These are phyloP conservation scores for Monosporozyma aquatica DNA, from an alignment of 805 yeast genomes.

Conservation along the genomic window DNA sequence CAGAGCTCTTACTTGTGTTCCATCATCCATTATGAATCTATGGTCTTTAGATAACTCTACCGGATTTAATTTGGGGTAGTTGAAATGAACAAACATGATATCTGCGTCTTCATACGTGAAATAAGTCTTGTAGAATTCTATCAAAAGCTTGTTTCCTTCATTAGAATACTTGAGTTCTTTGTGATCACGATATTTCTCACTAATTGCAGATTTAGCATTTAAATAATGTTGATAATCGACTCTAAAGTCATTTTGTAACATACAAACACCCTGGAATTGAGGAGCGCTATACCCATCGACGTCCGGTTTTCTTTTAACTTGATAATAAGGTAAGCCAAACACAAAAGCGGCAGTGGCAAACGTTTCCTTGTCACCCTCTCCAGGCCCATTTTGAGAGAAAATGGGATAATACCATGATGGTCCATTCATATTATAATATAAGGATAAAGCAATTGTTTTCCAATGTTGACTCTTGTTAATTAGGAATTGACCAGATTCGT, in stretches of 20 bases:
- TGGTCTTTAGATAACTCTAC: conserved; percentile 14
- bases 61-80: conserved; percentile 35
- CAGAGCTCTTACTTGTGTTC: conserved; percentile 12
- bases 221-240: conserved; percentile 38
- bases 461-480: conserved; percentile 53
- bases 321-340: conserved; percentile 39
- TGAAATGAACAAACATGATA: conserved; percentile 34
- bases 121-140: background rate
- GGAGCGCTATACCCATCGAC: conserved; percentile 37
- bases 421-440: conserved; percentile 61
- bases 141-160: conserved; percentile 2
- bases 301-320: conserved; percentile 33
- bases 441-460: conserved; percentile 47
- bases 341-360: conserved; percentile 57
- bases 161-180: background rate
- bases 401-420: conserved; percentile 61
- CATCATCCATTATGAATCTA: conserved; percentile 14
- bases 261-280: conserved; percentile 56
- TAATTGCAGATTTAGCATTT: conserved; percentile 9
- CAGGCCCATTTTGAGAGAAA: conserved; percentile 66
- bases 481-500: conserved; percentile 65
- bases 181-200: background rate
- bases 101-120: conserved; percentile 6
- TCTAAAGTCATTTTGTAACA: conserved; percentile 69
- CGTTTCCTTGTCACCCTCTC: conserved; percentile 75